Base-by-base conservation (phyloP, 495 filamentous ascomycete genomes). In the Trichoderma reesei region DNA sequence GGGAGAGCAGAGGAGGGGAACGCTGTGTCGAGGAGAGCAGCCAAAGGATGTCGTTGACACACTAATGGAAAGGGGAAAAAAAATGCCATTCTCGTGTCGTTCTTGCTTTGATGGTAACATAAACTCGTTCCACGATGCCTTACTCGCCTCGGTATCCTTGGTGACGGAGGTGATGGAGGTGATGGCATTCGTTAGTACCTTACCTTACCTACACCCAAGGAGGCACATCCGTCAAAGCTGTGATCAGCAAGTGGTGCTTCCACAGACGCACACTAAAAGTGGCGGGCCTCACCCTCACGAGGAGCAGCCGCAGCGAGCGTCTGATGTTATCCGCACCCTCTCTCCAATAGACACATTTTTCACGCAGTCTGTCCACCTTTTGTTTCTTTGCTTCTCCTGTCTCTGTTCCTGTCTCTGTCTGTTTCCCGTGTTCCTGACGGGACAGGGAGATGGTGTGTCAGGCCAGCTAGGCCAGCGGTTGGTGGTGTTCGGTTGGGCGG, bases 401-500 rank as follows among this genome's bases (percentile, higher is more conserved):
- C 14, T 46, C 42, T 46, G 4, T 4, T 46, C 42, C 42, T n/a
- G 8, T 46, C n/a, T 46, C 14, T n/a, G 4, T 46, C n/a, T 46
- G 8, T 46, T 46, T n/a, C 39, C 41, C 11, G 10, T 1, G 1
- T 56, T 34, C 16, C 51, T 56, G 31, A 56, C 26, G 34, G 18
- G 26, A 8, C 0, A 56, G 8, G 4, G 20, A 4, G 51, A 56
- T 33, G 51, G 51, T 56, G 51, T 26, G 51, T 31, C 51, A 31
- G 34, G 51, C 51, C 2, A 56, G 51, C 8, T 26, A 56, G 51
- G 51, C 51, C n/a, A n/a, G n/a, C n/a, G 51, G 51, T 56, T 56
- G 51, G 51, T 56, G 51, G 51, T 56, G 26, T 11, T 56, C 51
- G 51, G 51, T 56, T 56, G 51, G 51, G 31, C 26, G 51, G 18